A percentile compares a stretch with the other conserved stretches of the same genome.
Conservation (phyloP, 2,329 filamentous ascomycete genomes). For the Ampelomyces quisqualis region DNA sequence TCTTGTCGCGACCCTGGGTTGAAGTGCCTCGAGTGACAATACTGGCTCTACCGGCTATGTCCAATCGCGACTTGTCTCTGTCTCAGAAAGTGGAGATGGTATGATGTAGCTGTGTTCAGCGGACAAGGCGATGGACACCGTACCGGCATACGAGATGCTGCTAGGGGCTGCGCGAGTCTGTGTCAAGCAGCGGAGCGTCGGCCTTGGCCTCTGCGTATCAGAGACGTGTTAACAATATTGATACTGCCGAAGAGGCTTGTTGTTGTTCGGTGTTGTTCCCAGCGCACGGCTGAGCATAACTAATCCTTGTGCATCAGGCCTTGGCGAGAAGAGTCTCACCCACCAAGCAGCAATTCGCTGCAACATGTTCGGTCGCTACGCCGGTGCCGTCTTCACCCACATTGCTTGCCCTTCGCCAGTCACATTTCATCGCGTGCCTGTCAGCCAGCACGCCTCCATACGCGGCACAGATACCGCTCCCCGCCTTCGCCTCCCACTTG, state of each 20-base stretch:
- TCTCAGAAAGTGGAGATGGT: background rate
- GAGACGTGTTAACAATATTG: background rate
- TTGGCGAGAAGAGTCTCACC: slow-evolving; percentile 12
- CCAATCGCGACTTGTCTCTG: background rate
- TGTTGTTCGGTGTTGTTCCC: slow-evolving; percentile 6
- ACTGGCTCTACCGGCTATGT: background rate
- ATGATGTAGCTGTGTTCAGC: background rate
- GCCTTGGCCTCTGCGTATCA: background rate
- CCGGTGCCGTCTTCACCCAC: slow-evolving; percentile 1
- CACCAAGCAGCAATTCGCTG: slow-evolving; percentile 6
- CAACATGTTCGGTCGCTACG: slow-evolving; percentile 8
- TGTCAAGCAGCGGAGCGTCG: background rate
- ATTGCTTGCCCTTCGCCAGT: slow-evolving; percentile 4
- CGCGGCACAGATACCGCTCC: background rate
- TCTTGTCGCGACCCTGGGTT: no score
- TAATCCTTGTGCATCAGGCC: slow-evolving; percentile 3
- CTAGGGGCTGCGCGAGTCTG: background rate
- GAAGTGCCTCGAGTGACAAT: no score
- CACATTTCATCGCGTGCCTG: background rate
- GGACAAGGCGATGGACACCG: no score
- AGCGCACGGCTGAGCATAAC: slow-evolving; percentile 1
- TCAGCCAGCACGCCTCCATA: no score
- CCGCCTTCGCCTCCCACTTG: slow-evolving; percentile 8
- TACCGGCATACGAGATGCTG: no score
- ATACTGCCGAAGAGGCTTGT: background rate